Evolutionary conservation across 2,329 filamentous ascomycete species (phyloP).

Genomic region (Trichophyton benhamiae): DNA sequence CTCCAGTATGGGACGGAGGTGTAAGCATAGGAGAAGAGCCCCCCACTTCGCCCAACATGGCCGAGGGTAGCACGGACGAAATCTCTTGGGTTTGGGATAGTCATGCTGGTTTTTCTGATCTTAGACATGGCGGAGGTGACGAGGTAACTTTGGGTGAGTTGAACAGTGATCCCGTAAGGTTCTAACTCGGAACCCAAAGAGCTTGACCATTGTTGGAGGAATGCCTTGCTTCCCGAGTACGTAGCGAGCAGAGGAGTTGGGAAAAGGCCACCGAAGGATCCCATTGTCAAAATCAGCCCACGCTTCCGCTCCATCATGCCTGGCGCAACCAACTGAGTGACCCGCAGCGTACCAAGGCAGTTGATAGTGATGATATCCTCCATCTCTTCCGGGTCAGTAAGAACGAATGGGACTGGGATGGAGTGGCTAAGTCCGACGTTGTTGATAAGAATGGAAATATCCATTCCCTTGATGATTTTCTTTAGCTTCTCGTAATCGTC

Average conservation of each 20-base stretch:
- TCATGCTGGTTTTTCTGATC: slow-evolving; percentile 62
- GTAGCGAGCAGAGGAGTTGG: slow-evolving; percentile 88
- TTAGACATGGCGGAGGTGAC: slow-evolving; percentile 97
- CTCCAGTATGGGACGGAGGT: slow-evolving; percentile 90
- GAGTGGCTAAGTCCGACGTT: slow-evolving; percentile 92
- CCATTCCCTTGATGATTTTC: slow-evolving; percentile 56
- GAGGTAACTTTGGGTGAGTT: slow-evolving; percentile 82
- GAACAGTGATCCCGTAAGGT: slow-evolving; percentile 70
- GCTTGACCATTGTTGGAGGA: slow-evolving; percentile 91
- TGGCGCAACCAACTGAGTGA: slow-evolving; percentile 74
- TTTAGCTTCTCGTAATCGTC: slow-evolving; percentile 66
- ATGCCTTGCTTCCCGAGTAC: slow-evolving; percentile 95
- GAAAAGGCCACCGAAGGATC: slow-evolving; percentile 84
- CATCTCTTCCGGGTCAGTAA: slow-evolving; percentile 68
- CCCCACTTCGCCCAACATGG: slow-evolving; percentile 68
- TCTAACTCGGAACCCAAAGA: slow-evolving; percentile 74
- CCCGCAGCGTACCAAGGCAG: slow-evolving; percentile 76
- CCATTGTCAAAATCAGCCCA: slow-evolving; percentile 92
- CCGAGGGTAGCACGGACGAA: slow-evolving; percentile 69
- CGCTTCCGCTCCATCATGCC: slow-evolving; percentile 72
- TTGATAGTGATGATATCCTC: slow-evolving; percentile 90
- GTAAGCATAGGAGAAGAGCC: slow-evolving; percentile 64
- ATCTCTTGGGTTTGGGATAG: slow-evolving; percentile 67
- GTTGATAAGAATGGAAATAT: slow-evolving; percentile 83
- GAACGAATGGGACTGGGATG: slow-evolving; percentile 79